Evolutionary conservation across 2,329 filamentous ascomycete species (phyloP), one percentile per base, ranked within the genome.

Genomic region (Exutisphaerella laricina): DNA sequence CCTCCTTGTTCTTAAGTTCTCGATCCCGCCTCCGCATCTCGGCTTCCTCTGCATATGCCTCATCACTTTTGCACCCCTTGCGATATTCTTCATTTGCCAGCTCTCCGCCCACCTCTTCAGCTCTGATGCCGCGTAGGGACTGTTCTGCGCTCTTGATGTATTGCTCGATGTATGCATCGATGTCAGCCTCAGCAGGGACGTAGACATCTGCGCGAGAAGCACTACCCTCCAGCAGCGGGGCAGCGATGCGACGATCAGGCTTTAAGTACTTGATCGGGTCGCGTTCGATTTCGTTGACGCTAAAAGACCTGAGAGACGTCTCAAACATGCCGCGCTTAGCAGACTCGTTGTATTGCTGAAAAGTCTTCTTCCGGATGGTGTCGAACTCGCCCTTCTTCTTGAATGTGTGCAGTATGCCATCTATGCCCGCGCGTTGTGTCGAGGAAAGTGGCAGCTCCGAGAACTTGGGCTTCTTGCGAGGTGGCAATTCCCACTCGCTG

Each of bases 331-430:
- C 61, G 10, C 5, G 79, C 72, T 57, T 80, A 72, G 26, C 77
- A 77, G 45, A 88, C 37, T 63, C 60, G 16, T 59, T 62, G 52
- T 63, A 86, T 45, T 85, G 80, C 33, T 84, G 78, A 77, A 85
- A 88, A 8, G 86, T 74, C 56, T 85, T 77, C 61, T 88, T 89
- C 48, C 85, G 80, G 50, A 89, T 77, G 10, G 75, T 70, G 65
- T 92, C 86, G 59, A 89, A 92, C 44, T 84, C 84, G 48, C 86
- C 86, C 65, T 87, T 88, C 68, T 89, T 90, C 67, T 89, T 89
- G 69, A 89, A 90, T 8, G 77, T 82, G 59, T 86, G 82, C n/a
- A 85, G 78, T 16, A 90, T 74, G 12, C 74, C 77, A 55, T 89
- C 85, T 43, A 90, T 87, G 1, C 82, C 80, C 1, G 77, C 75